phyloP scores from a whole-genome alignment of 2,329 filamentous ascomycete genomes.

The Helotiales sp. region DNA sequence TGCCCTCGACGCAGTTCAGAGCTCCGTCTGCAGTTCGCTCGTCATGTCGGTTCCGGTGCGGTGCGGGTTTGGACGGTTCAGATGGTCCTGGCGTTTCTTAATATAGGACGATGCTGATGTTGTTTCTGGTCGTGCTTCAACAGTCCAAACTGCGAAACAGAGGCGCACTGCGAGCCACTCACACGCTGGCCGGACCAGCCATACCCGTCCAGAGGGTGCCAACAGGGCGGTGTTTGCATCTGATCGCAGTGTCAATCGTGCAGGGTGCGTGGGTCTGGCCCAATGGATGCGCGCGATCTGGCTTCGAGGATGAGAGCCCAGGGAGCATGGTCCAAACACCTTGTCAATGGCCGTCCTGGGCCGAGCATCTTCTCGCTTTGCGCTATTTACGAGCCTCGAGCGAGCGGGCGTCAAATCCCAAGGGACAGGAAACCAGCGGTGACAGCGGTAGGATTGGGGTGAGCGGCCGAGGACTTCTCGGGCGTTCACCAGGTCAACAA shows the following conservation, averaged over 20 bases:
- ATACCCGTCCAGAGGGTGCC: slow-evolving; percentile 3
- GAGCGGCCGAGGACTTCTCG: too few species aligned
- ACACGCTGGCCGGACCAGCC: slow-evolving; percentile 3
- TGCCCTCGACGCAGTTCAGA: slow-evolving; percentile 3
- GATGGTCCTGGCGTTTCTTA: not conserved
- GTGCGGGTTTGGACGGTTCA: not conserved
- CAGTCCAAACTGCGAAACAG: slow-evolving; percentile 18
- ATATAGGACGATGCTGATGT: slow-evolving; percentile 2
- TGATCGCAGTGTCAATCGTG: slow-evolving; percentile 26
- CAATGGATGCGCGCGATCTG: slow-evolving; percentile 11
- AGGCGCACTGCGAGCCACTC: not conserved
- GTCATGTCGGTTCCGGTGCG: not conserved
- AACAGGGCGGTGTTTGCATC: slow-evolving; percentile 17
- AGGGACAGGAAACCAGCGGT: too few species aligned
- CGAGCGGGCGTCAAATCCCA: too few species aligned
- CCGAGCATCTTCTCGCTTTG: not conserved
- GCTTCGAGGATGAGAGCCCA: slow-evolving; percentile 15
- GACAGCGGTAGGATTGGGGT: too few species aligned
- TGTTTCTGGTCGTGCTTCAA: slow-evolving; percentile 15
- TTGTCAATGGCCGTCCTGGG: slow-evolving; percentile 7
- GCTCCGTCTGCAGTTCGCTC: not conserved
- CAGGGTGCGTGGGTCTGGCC: slow-evolving; percentile 7
- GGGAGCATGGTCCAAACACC: slow-evolving; percentile 21
- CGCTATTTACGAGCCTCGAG: not conserved
- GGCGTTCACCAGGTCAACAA: too few species aligned